Conservation (phyloP, 257 asterid species). For the Handroanthus guayacan region DNA sequence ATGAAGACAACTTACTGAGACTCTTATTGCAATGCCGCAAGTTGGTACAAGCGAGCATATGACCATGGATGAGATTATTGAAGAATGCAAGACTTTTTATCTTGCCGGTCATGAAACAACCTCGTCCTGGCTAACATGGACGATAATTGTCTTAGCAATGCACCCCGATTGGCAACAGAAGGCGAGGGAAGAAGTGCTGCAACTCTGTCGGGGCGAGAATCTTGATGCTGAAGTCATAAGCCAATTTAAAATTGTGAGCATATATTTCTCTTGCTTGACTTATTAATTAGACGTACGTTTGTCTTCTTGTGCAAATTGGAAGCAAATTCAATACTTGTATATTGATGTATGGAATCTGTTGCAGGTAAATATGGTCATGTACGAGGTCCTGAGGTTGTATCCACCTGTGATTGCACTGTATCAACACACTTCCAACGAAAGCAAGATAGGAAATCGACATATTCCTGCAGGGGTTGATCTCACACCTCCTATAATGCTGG, state of each 20-base stretch:
- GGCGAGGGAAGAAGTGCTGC: constrained; percentile 61
- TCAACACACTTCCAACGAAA: constrained; percentile 49
- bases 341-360: background rate
- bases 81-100: constrained; percentile 63
- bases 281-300: no score
- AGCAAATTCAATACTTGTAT: no score
- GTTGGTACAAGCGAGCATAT: constrained; percentile 28
- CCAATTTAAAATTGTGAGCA: constrained; percentile 60
- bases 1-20: constrained; percentile 48
- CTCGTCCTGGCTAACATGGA: constrained; percentile 60
- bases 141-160: constrained; percentile 55
- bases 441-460: constrained; percentile 46
- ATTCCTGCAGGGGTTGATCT: constrained; percentile 55
- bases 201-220: constrained; percentile 41
- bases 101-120: constrained; percentile 67
- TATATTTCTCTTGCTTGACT: background rate
- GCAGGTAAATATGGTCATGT: constrained; percentile 60
- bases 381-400: constrained; percentile 59
- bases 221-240: constrained; percentile 48
- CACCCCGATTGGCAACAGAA: constrained; percentile 62
- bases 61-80: constrained; percentile 61
- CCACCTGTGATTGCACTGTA: constrained; percentile 54
- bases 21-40: constrained; percentile 43
- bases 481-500: constrained; percentile 48
- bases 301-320: background rate